Evolutionary conservation across 2,329 filamentous ascomycete species (phyloP).

Genomic region (Blastomyces gilchristii): DNA sequence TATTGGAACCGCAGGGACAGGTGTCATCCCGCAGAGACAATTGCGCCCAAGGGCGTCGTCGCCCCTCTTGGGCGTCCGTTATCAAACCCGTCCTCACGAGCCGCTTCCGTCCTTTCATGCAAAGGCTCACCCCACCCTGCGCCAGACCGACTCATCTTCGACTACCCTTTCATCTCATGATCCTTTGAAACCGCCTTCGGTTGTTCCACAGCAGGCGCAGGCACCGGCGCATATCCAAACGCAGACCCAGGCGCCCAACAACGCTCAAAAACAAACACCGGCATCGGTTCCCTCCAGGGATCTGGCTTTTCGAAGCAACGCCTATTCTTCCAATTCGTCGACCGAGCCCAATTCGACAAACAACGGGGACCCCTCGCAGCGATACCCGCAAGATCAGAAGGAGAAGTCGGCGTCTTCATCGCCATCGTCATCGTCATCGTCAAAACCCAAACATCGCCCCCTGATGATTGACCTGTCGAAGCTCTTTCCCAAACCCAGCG

Average conservation of each 20-base stretch:
- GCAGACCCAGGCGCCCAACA: neutral
- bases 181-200: slow-evolving; percentile 32
- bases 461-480: slow-evolving; percentile 34
- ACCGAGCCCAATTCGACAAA: neutral
- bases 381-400: slow-evolving; percentile 8
- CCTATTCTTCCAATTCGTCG: neutral
- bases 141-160: slow-evolving; percentile 34
- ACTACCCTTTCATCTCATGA: slow-evolving; percentile 41
- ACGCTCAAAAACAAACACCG: slow-evolving; percentile 20
- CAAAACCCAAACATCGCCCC: slow-evolving; percentile 31
- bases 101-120: slow-evolving; percentile 24
- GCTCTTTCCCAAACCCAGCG: slow-evolving; percentile 33
- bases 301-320: slow-evolving; percentile 13
- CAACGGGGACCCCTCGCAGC: neutral
- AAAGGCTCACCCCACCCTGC: slow-evolving; percentile 30
- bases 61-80: slow-evolving; percentile 35
- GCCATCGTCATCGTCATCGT: slow-evolving; percentile 25
- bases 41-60: slow-evolving; percentile 38
- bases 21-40: slow-evolving; percentile 10
- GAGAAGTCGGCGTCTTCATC: slow-evolving; percentile 3
- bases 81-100: slow-evolving; percentile 21
- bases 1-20: neutral
- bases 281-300: slow-evolving; percentile 19
- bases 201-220: slow-evolving; percentile 33
- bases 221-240: slow-evolving; percentile 22